These are phyloP conservation scores for Clavispora asparagi DNA, from an alignment of 805 yeast species.

Conservation along the genomic window DNA sequence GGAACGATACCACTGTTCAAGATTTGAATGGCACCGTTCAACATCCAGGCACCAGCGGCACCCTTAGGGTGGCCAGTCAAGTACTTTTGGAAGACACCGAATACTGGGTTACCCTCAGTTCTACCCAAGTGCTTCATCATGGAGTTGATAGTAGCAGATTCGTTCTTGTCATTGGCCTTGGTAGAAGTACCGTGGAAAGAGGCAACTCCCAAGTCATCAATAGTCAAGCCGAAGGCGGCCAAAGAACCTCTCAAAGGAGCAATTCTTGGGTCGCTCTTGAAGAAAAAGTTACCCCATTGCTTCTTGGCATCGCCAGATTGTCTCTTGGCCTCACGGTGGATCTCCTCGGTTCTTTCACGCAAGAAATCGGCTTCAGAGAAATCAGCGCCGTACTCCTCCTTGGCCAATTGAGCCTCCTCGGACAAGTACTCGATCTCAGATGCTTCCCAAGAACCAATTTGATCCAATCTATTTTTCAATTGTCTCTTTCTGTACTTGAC, in stretches of 20 bases:
- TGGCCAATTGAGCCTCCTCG: slow-evolving; percentile 60
- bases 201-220: slow-evolving; percentile 94
- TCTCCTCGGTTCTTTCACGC: slow-evolving; percentile 81
- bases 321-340: slow-evolving; percentile 74
- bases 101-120: slow-evolving; percentile 94
- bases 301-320: slow-evolving; percentile 86
- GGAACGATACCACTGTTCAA: slow-evolving; percentile 92
- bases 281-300: slow-evolving; percentile 95
- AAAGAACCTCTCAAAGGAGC: slow-evolving; percentile 96
- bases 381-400: slow-evolving; percentile 47
- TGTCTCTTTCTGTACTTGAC: slow-evolving; percentile 93
- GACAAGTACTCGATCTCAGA: slow-evolving; percentile 65
- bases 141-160: slow-evolving; percentile 80
- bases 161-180: slow-evolving; percentile 97
- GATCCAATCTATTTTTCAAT: slow-evolving; percentile 69
- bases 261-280: slow-evolving; percentile 84
- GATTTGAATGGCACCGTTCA: slow-evolving; percentile 95
- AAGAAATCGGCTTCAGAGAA: slow-evolving; percentile 47
- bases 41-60: slow-evolving; percentile 99
- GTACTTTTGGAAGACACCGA: slow-evolving; percentile 98
- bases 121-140: slow-evolving; percentile 97
- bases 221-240: slow-evolving; percentile 86
- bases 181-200: slow-evolving; percentile 99
- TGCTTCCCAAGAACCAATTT: slow-evolving; percentile 81
- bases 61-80: slow-evolving; percentile 99